These are phyloP conservation scores for Fraxinus baroniana DNA, from an alignment of 305 asterid genomes.

Conservation along the genomic window DNA sequence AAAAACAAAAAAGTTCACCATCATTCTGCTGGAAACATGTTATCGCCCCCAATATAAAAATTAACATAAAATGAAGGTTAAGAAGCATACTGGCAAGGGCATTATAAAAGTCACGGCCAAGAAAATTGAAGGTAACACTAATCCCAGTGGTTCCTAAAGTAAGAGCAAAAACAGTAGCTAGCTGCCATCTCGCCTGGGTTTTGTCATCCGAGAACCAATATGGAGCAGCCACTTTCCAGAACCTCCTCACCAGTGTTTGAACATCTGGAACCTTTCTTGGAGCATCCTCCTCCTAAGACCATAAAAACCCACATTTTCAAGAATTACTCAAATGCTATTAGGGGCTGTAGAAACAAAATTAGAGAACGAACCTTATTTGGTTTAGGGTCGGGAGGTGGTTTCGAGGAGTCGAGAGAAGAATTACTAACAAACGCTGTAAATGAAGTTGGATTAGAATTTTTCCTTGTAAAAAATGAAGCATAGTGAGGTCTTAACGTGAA, in stretches of 20 bases:
- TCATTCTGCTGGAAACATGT: slow-evolving; percentile 14
- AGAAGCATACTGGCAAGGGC: slow-evolving; percentile 79
- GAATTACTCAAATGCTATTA: not conserved
- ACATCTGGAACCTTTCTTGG: slow-evolving; percentile 49
- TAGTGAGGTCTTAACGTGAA: slow-evolving; percentile 24
- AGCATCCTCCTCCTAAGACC: slow-evolving; percentile 34
- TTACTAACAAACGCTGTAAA: slow-evolving; percentile 30
- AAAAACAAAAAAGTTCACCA: slow-evolving; percentile 16
- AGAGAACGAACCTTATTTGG: slow-evolving; percentile 35
- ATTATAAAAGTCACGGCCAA: slow-evolving; percentile 89
- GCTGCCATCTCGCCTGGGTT: slow-evolving; percentile 64
- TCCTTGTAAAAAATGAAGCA: slow-evolving; percentile 17
- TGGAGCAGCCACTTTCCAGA: slow-evolving; percentile 88
- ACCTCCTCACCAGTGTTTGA: slow-evolving; percentile 52
- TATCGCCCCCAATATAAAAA: not conserved
- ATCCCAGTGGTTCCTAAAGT: slow-evolving; percentile 89
- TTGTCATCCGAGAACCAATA: slow-evolving; percentile 88
- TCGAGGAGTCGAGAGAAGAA: slow-evolving; percentile 32
- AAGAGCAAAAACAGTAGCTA: slow-evolving; percentile 79
- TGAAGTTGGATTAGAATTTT: slow-evolving; percentile 8
- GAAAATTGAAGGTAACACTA: slow-evolving; percentile 85
- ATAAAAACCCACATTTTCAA: not conserved
- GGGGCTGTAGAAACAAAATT: not conserved
- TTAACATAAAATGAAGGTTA: not conserved
- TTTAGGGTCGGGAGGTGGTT: slow-evolving; percentile 21